Evolutionary conservation across 2,329 filamentous ascomycete species (phyloP), one percentile per base, ranked within the genome.

Genomic region (Beauveria bassiana): DNA sequence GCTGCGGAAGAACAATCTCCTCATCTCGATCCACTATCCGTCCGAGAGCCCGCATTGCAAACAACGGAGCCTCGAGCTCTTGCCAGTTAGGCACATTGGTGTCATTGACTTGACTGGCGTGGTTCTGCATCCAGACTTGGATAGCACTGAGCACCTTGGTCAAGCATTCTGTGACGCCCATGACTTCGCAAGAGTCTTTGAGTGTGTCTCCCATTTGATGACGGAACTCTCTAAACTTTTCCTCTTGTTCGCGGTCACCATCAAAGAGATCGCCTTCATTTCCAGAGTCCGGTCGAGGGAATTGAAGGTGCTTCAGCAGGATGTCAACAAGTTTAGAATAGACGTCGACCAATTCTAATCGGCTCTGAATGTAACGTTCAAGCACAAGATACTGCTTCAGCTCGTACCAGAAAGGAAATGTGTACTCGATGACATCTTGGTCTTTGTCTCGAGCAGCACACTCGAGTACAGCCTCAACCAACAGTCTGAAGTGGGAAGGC

Each of bases 331-430:
- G 81, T 71, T 89, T 89, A 2, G 91, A 90, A 74, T 91, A 99
- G 52, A 97, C 79, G 66, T 96, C 90, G 42, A 90, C 81, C 61
- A 91, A 84, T 68, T 89, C 82, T 65, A 91, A 74, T 57, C 93
- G 86, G 46, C 93, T 89, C 68, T 92, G 84, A 57, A 90, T 89
- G 72, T 97, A 99, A 66, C 88, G 88, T 42, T 98, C 93, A 59
- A 99, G 76, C 1, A 93, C 92, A 53, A 99, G 81, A 72, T 96
- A 97, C 73, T 97, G 92, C 79, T 99, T 99, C 52, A 99, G 82
- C 71, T 99, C 95, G 72, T 96, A 98, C 95, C 95, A 99, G 77
- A 99, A 98, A 67, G 86, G 86, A 75, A 99, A 99, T 0, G 96
- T 99, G 69, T 95, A 86, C 59, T 91, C 90, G 65, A 99, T 92